Evolutionary conservation across 1,139 yeast species (phyloP).

Genomic region (Magnusiomyces ingens): DNA sequence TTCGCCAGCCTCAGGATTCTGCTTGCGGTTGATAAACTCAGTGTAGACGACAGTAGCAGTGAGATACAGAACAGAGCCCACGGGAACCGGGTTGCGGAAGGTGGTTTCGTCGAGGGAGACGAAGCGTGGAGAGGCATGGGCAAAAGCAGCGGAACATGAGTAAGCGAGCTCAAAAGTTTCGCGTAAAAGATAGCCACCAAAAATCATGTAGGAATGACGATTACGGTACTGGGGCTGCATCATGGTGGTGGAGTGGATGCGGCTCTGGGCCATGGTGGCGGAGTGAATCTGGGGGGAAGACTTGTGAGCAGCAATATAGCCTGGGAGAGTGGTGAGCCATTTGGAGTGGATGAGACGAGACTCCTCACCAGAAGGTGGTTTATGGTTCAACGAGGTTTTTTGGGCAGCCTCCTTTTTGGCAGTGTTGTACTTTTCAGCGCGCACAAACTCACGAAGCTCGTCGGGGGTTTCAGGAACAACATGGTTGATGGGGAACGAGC

Average conservation of each 20-base stretch:
- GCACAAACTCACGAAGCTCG: conserved; percentile 76
- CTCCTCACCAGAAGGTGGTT: conserved; percentile 61
- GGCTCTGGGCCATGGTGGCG: conserved; percentile 57
- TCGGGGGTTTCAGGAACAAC: conserved; percentile 64
- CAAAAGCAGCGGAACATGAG: conserved; percentile 83
- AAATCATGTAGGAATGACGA: conserved; percentile 88
- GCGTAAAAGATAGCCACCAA: conserved; percentile 87
- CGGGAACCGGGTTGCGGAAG: conserved; percentile 90
- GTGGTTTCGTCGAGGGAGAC: conserved; percentile 87
- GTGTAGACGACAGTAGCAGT: conserved; percentile 80
- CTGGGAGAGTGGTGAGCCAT: conserved; percentile 41
- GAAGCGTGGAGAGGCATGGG: conserved; percentile 78
- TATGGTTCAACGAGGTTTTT: conserved; percentile 47
- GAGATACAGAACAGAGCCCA: conserved; percentile 80
- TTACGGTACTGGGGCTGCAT: conserved; percentile 97
- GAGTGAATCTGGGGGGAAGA: conserved; percentile 25
- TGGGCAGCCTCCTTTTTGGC: conserved; percentile 74
- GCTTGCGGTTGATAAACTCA: conserved; percentile 26
- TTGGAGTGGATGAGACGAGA: conserved; percentile 66
- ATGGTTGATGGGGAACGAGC: conserved; percentile 76
- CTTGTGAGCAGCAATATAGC: conserved; percentile 34
- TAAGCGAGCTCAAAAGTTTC: conserved; percentile 91
- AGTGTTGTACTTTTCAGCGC: conserved; percentile 86
- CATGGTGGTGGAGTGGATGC: conserved; percentile 64
- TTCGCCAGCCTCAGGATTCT: conserved; percentile 15